Evolutionary conservation across 345 rosid species (phyloP).

Genomic region (Sisymbrium altissimum): DNA sequence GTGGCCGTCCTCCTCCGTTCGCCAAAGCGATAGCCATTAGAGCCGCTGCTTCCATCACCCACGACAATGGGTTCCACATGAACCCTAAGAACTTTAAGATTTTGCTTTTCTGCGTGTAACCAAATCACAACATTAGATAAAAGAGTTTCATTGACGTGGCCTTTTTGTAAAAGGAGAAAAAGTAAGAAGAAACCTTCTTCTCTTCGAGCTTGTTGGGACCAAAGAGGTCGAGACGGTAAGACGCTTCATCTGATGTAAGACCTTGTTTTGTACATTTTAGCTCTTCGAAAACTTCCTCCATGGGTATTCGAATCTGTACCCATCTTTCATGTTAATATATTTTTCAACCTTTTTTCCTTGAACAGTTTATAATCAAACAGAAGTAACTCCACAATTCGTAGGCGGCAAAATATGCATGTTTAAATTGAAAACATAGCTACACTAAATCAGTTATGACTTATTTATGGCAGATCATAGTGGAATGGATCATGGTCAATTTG

Average conservation of each 20-base stretch:
- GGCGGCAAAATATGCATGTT: too few species aligned
- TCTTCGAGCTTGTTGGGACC: conserved; percentile 95
- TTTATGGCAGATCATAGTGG: background rate
- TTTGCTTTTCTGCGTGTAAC: conserved; percentile 64
- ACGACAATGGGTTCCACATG: conserved; percentile 97
- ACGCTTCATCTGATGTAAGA: conserved; percentile 64
- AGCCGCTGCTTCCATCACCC: conserved; percentile 99
- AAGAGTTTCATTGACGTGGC: background rate
- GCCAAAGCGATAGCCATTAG: conserved; percentile 82
- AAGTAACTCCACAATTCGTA: too few species aligned
- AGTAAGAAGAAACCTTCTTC: conserved; percentile 53
- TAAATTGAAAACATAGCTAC: background rate
- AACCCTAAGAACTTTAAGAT: conserved; percentile 80
- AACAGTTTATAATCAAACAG: too few species aligned
- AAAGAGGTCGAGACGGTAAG: conserved; percentile 62
- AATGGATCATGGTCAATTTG: background rate
- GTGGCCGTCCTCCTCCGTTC: conserved; percentile 72
- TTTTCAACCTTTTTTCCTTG: too few species aligned
- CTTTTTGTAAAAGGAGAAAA: background rate
- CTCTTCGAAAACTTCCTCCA: conserved; percentile 80
- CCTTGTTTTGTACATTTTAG: conserved; percentile 55
- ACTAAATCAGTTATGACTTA: background rate
- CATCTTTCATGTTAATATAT: background rate
- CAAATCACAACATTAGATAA: background rate
- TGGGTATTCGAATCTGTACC: conserved; percentile 43